phyloP scores from a whole-genome alignment of 352 stramenopile species.

The Bremia lactucae region DNA sequence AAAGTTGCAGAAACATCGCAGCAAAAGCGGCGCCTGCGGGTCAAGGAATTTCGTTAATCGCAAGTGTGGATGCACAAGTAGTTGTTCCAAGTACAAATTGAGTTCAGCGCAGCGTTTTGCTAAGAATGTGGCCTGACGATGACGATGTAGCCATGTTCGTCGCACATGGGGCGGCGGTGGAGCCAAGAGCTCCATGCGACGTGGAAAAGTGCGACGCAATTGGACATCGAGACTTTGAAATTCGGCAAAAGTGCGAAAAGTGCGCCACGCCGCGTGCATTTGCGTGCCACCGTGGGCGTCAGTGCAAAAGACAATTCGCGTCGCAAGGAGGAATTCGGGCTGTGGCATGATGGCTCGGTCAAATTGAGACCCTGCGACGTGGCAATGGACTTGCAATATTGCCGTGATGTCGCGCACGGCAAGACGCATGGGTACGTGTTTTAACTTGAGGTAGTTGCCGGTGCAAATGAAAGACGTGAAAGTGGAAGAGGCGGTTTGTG shows the following conservation, averaged over 20 bases:
- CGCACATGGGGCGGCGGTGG: conserved; percentile 40
- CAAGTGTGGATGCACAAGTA: conserved; percentile 35
- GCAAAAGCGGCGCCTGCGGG: conserved; percentile 47
- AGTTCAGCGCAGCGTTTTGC: conserved; percentile 45
- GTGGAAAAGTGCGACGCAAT: conserved; percentile 45
- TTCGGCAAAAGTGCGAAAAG: conserved; percentile 62
- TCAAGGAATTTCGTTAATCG: conserved; percentile 64
- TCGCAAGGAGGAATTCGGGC: conserved; percentile 60
- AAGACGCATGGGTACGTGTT: conserved; percentile 13
- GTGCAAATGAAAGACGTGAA: conserved; percentile 15
- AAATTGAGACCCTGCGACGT: conserved; percentile 54
- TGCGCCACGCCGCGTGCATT: conserved; percentile 46
- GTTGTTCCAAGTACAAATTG: conserved; percentile 40
- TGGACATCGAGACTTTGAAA: conserved; percentile 67
- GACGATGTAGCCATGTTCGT: conserved; percentile 47
- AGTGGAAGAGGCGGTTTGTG: not conserved
- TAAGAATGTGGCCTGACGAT: conserved; percentile 51
- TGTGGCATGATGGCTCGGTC: conserved; percentile 71
- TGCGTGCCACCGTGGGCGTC: conserved; percentile 37
- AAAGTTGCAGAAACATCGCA: conserved; percentile 81
- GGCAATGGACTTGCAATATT: conserved; percentile 45
- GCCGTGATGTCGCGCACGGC: conserved; percentile 52
- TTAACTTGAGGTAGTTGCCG: not conserved
- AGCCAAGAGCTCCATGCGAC: conserved; percentile 47
- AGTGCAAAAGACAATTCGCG: conserved; percentile 54